phyloP scores from a whole-genome alignment of 306 rosid species.

The Cucurbita argyrosperma region DNA sequence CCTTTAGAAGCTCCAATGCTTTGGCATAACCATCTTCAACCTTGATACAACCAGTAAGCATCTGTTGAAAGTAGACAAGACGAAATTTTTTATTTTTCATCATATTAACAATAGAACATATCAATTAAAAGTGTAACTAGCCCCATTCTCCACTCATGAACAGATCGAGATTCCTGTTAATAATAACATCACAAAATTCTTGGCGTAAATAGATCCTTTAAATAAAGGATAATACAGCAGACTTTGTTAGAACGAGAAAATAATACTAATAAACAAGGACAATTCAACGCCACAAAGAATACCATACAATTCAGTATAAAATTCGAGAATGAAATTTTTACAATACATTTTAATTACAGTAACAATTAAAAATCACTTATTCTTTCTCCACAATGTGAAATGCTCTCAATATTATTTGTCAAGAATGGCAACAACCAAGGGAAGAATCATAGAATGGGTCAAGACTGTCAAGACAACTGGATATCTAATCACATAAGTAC shows the following conservation, averaged over 20 bases:
- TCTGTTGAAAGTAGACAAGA: constrained; percentile 26
- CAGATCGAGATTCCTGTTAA: neutral
- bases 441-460: neutral
- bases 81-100: neutral
- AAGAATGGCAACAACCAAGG: neutral
- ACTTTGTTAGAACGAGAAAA: neutral
- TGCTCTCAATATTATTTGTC: neutral
- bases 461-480: neutral
- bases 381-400: neutral
- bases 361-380: neutral
- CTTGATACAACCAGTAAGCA: constrained; percentile 77
- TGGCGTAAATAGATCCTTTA: neutral
- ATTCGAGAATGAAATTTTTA: neutral
- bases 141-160: neutral
- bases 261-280: neutral
- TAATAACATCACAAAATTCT: neutral
- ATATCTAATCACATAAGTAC: neutral
- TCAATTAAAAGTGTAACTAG: neutral
- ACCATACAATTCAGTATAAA: neutral
- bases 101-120: neutral
- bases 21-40: constrained; percentile 52
- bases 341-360: neutral
- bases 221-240: neutral
- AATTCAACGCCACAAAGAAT: neutral
- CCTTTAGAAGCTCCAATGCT: constrained; percentile 66